Base-by-base conservation (phyloP, 306 rosid genomes). In the Sesbania bispinosa region DNA sequence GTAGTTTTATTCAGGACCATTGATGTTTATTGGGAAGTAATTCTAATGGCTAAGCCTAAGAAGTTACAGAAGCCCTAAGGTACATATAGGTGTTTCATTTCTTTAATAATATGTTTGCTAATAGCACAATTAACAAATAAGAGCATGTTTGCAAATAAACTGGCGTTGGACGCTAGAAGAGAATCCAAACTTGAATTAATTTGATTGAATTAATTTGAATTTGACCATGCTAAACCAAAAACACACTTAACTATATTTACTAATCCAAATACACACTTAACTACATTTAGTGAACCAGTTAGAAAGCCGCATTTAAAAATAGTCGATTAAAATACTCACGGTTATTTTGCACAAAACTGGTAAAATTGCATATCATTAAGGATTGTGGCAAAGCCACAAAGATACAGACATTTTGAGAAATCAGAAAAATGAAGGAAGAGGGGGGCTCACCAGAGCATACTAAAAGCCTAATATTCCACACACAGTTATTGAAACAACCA, bases 401-500 rank as follows among this genome's bases (percentile, higher is more conserved):
- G 82, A 74, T 76, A 79, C 85, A 82, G 51, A 71, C 62, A 79
- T 74, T 62, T 38, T 52, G 54, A 4, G 52, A 78, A 71, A 43
- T 38, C 10, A 5, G 27, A 33, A 50, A 4, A 23, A 11, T 45
- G 20, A 20, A 26, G 52, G 65, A 8, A 23, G 35, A 14, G 29
- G 18, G 21, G 36, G 52, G 86, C 88, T 81, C 83, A 2, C 7
- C 7, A 43, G 77, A 75, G 85, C 78, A 67, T 50, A 50, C 77
- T 79, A 77, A 52, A 35, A 62, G 18, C 62, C 84, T 80, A 82
- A 53, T 76, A 73, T 54, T 80, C 71, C 83, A 69, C 91, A 74
- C 83, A 42, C 70, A 52, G 85, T 86, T 77, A 88, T 88, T 85
- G 33, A 73, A 70, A 81, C 47, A 84, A 80, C 73, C 75, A 80